Evolutionary conservation across 2,329 filamentous ascomycete genomes (phyloP).

Genomic region (Purpureocillium lavendulum): DNA sequence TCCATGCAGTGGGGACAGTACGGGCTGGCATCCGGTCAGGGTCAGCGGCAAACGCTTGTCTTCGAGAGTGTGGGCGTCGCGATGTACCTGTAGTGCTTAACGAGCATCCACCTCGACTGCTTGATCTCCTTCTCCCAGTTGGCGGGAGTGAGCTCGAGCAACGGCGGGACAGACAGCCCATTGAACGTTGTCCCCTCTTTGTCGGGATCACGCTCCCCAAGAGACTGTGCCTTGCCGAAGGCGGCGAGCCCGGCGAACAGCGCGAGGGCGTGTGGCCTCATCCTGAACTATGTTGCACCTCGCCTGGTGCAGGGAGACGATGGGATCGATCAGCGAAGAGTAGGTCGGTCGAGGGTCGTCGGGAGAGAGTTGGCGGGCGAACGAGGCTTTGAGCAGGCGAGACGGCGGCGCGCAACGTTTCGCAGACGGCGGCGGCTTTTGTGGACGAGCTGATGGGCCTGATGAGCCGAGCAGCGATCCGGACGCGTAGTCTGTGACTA

Average conservation of each 20-base stretch:
- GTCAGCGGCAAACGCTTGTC: slow-evolving; percentile 9
- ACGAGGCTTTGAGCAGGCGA: too few species aligned
- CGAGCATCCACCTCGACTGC: slow-evolving; percentile 41
- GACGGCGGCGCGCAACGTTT: background rate
- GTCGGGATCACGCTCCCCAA: slow-evolving; percentile 26
- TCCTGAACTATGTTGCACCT: slow-evolving; percentile 12
- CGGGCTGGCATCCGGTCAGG: slow-evolving; percentile 32
- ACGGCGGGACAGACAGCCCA: slow-evolving; percentile 55
- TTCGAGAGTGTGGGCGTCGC: background rate
- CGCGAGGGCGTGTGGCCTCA: slow-evolving; percentile 29
- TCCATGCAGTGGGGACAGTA: slow-evolving; percentile 65
- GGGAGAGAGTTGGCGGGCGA: too few species aligned
- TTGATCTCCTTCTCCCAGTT: slow-evolving; percentile 50
- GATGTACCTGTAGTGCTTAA: slow-evolving; percentile 60
- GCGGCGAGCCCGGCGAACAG: slow-evolving; percentile 36
- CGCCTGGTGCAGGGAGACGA: background rate
- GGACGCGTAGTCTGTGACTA: too few species aligned
- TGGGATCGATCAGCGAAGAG: background rate
- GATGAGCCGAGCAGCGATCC: too few species aligned
- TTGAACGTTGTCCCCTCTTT: slow-evolving; percentile 54
- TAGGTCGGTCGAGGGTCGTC: too few species aligned
- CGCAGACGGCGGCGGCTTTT: background rate
- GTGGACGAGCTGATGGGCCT: too few species aligned
- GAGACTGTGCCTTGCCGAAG: slow-evolving; percentile 17
- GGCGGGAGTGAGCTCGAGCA: slow-evolving; percentile 50